These are phyloP conservation scores for Asterochloris sp. DNA, from an alignment of 139 green algal genomes.

Conservation along the genomic window DNA sequence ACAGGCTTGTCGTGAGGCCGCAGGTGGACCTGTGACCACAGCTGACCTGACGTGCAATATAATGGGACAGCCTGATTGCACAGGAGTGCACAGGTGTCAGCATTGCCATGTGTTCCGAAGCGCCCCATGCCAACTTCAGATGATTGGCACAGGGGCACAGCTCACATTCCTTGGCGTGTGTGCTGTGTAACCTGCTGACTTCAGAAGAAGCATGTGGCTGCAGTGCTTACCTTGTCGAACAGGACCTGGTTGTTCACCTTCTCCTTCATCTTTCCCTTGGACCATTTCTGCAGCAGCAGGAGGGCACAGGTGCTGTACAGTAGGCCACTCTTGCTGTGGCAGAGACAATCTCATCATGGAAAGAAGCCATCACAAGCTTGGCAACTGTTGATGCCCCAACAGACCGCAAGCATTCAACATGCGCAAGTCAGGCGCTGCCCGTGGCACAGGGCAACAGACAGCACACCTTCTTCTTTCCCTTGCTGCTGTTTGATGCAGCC, in stretches of 20 bases:
- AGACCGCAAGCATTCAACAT: background rate
- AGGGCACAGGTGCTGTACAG: no score
- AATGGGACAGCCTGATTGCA: background rate
- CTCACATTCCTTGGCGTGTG: background rate
- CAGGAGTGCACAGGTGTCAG: no score
- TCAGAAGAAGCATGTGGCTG: no score
- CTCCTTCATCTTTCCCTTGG: slow-evolving; percentile 98
- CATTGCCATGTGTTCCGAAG: no score
- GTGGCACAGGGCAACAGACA: background rate
- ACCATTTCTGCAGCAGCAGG: slow-evolving; percentile 87
- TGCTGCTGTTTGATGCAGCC: slow-evolving; percentile 83
- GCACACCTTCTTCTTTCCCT: slow-evolving; percentile 88
- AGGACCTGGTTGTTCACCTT: slow-evolving; percentile 99
- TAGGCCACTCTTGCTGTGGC: no score
- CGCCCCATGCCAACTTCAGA: background rate
- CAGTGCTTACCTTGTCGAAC: slow-evolving; percentile 85
- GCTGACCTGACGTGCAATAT: no score
- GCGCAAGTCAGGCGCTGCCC: background rate
- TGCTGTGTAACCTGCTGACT: background rate
- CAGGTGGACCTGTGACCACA: no score
- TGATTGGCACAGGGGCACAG: background rate
- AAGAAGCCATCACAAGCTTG: background rate
- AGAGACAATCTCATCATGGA: no score
- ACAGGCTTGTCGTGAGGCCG: no score
- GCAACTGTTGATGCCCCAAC: no score